Conservation (phyloP, 371 early-diverging fungal genomes). For the Quaeritorhiza haematococci region DNA sequence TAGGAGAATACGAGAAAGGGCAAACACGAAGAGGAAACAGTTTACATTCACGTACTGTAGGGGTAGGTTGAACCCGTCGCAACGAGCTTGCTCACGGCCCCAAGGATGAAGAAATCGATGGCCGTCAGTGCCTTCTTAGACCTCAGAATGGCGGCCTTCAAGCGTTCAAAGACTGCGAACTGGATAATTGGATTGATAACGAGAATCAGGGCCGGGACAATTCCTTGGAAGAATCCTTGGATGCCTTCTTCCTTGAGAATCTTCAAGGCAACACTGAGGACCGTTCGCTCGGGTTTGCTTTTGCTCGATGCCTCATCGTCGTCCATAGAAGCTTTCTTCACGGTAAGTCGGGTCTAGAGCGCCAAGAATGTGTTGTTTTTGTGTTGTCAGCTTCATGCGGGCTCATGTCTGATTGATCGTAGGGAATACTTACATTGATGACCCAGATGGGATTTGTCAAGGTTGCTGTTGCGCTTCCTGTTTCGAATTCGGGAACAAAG, state of each 20-base stretch:
- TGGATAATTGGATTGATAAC: constrained; percentile 98
- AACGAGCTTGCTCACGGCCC: constrained; percentile 87
- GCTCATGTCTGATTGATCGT: background rate
- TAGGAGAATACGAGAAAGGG: background rate
- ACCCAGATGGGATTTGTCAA: constrained; percentile 98
- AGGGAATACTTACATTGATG: constrained; percentile 72
- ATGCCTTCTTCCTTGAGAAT: constrained; percentile 86
- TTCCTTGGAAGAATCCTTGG: constrained; percentile 80
- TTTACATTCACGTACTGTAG: constrained; percentile 63
- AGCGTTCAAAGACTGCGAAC: constrained; percentile 92
- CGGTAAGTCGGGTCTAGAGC: constrained; percentile 34
- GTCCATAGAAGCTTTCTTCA: constrained; percentile 35
- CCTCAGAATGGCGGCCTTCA: constrained; percentile 58
- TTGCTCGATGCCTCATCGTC: constrained; percentile 23
- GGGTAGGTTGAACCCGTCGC: constrained; percentile 95
- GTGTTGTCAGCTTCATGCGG: background rate
- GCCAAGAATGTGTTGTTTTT: background rate
- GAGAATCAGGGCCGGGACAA: constrained; percentile 85
- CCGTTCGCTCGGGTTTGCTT: constrained; percentile 20
- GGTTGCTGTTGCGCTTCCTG: constrained; percentile 71
- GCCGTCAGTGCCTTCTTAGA: constrained; percentile 54
- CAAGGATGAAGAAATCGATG: constrained; percentile 90
- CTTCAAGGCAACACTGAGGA: constrained; percentile 38
- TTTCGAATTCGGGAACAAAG: too few species aligned
- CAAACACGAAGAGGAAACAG: background rate